Conservation (phyloP, 2,329 filamentous ascomycete genomes). For the Diaporthe capsici region DNA sequence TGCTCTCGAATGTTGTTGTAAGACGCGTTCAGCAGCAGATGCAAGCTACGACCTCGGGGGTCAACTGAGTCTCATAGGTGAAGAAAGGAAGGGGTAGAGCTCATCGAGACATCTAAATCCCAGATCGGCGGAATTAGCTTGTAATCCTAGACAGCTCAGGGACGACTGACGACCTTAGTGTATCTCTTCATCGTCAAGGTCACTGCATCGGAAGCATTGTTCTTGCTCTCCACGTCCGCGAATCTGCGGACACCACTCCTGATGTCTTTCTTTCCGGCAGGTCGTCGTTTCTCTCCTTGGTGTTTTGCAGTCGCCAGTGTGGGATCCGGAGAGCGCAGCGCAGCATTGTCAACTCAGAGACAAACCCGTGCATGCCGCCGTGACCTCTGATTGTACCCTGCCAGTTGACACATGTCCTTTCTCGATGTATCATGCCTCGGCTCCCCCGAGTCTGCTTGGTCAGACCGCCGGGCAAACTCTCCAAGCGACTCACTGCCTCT, state of each 20-base stretch:
- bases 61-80: background rate
- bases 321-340: background rate
- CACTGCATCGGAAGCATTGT: background rate
- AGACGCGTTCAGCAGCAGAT: too few species aligned
- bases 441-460: background rate
- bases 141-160: too few species aligned
- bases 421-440: background rate
- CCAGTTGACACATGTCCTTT: background rate
- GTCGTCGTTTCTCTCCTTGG: background rate
- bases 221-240: background rate
- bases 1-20: background rate
- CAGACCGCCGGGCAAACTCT: background rate
- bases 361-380: background rate
- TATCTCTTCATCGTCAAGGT: background rate
- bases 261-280: too few species aligned
- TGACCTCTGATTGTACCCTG: background rate
- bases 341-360: background rate
- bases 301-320: background rate
- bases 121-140: background rate
- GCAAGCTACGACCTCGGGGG: background rate
- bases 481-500: background rate
- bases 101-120: background rate
- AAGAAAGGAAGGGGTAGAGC: background rate
- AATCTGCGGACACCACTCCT: background rate
- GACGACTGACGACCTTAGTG: too few species aligned